Conservation (phyloP, 208 protist genomes). For the Phytomonas sp. region DNA sequence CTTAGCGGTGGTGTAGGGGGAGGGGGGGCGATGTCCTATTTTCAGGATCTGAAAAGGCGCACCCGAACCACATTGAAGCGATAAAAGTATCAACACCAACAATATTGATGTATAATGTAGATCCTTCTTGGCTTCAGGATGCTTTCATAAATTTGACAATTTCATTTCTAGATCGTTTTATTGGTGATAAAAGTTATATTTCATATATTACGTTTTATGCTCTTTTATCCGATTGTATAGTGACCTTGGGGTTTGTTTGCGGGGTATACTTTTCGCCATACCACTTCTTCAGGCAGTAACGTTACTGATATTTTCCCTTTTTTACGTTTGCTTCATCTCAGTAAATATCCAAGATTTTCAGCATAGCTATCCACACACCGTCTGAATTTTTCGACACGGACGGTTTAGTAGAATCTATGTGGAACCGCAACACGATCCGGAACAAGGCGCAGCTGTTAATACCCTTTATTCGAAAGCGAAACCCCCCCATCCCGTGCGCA, state of each 20-base stretch:
- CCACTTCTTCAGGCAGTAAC: not conserved
- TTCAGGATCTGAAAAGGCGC: not conserved
- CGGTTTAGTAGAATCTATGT: not conserved
- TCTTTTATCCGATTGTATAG: not conserved
- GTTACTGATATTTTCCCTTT: not conserved
- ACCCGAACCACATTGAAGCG: not conserved
- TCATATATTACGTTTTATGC: not conserved
- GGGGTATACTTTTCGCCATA: not conserved
- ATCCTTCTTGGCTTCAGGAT: not conserved
- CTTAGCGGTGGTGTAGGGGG: not conserved
- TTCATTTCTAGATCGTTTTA: not conserved
- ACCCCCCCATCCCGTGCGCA: not conserved
- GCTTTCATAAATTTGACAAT: not conserved
- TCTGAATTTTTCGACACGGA: not conserved
- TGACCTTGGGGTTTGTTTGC: not conserved
- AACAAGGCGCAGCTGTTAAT: not conserved
- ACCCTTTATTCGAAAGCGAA: not conserved
- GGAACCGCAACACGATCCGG: not conserved
- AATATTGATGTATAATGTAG: not conserved
- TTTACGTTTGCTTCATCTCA: not conserved
- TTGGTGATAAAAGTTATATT: not conserved
- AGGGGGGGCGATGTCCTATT: not conserved
- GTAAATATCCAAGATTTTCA: not conserved
- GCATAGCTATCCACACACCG: not conserved
- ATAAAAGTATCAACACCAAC: not conserved